These are phyloP conservation scores for Emmonsia crescens DNA, from an alignment of 2,329 filamentous ascomycete genomes.

Conservation along the genomic window DNA sequence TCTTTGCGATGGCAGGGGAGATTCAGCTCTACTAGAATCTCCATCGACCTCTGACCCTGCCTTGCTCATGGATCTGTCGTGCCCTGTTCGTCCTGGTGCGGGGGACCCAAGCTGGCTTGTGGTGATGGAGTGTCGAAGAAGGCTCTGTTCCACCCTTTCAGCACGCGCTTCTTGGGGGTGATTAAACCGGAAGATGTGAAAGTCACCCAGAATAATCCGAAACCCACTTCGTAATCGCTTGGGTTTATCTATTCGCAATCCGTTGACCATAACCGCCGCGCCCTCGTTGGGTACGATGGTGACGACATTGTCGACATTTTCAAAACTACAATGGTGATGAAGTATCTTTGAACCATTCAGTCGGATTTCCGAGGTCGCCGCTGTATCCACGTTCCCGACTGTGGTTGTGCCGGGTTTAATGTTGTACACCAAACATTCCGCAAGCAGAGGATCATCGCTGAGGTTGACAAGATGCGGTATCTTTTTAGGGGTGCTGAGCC, in stretches of 20 bases:
- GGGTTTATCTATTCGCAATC: conserved; percentile 74
- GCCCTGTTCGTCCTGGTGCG: conserved; percentile 50
- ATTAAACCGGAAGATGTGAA: conserved; percentile 95
- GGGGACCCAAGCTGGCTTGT: conserved; percentile 55
- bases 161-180: conserved; percentile 92
- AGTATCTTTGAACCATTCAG: conserved; percentile 90
- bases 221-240: conserved; percentile 83
- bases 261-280: conserved; percentile 98
- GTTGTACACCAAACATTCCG: conserved; percentile 96
- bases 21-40: conserved; percentile 64
- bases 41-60: conserved; percentile 64
- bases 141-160: conserved; percentile 77
- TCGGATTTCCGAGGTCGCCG: conserved; percentile 74
- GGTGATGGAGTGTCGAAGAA: conserved; percentile 71
- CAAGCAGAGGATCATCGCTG: conserved; percentile 84
- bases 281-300: conserved; percentile 79
- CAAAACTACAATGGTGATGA: conserved; percentile 84
- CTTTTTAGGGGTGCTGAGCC: conserved; percentile 91
- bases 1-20: conserved; percentile 60
- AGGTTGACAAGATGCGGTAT: conserved; percentile 98
- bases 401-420: conserved; percentile 90
- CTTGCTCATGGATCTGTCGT: conserved; percentile 72
- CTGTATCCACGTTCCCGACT: conserved; percentile 86
- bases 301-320: conserved; percentile 87
- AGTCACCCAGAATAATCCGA: conserved; percentile 90